Base-by-base conservation (phyloP, 331 rosid genomes). In the Cydonia oblonga region DNA sequence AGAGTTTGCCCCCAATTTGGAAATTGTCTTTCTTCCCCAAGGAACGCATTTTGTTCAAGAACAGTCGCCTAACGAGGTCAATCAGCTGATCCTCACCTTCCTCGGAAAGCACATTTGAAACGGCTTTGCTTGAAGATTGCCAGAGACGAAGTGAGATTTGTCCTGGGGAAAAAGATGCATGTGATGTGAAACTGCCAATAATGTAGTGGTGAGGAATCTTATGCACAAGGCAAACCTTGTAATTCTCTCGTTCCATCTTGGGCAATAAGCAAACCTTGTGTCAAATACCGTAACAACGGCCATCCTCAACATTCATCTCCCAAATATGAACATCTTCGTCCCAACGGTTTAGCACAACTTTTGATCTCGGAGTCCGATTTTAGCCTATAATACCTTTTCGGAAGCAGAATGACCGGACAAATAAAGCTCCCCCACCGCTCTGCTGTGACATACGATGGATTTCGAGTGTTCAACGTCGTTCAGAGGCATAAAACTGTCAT, bases 31-130 rank as follows among this genome's bases (percentile, higher is more conserved):
- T 73, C 82, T 88, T 32, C 93, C 90, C 2, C 91, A 90, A 82
- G 98, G 98, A 75, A 85, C 93, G 3, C 98, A 92, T 82, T 92
- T 92, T 78, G 89, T 87, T 78, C 96, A 90, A 51, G 96, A 92
- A 78, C 96, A 92, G 66, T 87, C 69, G 13, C 98, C 98, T 0
- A 78, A 78, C 4, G 81, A 76, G 77, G 85, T 88, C 38, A 90
- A 86, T 80, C 85, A 81, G 68, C 92, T 85, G n/a, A 77, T 90
- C 70, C 82, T 88, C 70, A 63, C 64, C 72, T 90, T 83, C 81
- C 86, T 88, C 20, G 8, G 70, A 42, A 86, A 82, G 73, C 89
- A 81, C 71, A 75, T 76, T 24, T 82, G 81, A 85, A 40, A 13
- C 11, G 2, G 66, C 24, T 69, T 28, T 64, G 26, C 25, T 10